These are phyloP conservation scores for Biancaea sappan DNA, from an alignment of 306 rosid genomes.

Conservation along the genomic window DNA sequence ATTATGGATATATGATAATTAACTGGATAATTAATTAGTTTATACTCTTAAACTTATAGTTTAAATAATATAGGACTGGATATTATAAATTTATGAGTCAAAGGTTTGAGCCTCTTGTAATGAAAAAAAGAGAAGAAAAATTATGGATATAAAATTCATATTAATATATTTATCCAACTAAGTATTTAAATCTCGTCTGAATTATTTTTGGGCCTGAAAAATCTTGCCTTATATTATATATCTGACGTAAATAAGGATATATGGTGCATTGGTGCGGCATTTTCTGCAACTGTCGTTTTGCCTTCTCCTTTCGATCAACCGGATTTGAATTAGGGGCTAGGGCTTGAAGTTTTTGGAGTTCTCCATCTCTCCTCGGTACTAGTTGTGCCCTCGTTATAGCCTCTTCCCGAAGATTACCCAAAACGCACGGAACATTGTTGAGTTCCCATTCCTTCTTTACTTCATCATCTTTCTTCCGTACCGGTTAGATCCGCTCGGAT, in stretches of 20 bases:
- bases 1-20: no score
- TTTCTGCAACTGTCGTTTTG: not conserved
- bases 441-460: not conserved
- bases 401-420: not conserved
- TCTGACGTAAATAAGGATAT: not conserved
- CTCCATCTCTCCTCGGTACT: not conserved
- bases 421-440: not conserved
- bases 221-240: no score
- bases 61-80: no score
- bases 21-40: no score
- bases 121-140: no score
- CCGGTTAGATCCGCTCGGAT: not conserved
- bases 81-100: no score
- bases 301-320: not conserved
- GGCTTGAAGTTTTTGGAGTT: not conserved
- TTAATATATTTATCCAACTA: no score
- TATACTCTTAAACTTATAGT: no score
- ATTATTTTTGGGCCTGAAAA: no score
- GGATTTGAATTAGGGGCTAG: not conserved
- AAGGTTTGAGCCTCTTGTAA: no score
- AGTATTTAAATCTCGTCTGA: no score
- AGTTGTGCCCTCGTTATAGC: not conserved
- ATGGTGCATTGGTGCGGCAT: not conserved
- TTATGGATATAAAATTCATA: no score
- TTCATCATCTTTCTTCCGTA: not conserved